Base-by-base conservation (phyloP, 140 eudicot species). In the Oenanthe javanica region DNA sequence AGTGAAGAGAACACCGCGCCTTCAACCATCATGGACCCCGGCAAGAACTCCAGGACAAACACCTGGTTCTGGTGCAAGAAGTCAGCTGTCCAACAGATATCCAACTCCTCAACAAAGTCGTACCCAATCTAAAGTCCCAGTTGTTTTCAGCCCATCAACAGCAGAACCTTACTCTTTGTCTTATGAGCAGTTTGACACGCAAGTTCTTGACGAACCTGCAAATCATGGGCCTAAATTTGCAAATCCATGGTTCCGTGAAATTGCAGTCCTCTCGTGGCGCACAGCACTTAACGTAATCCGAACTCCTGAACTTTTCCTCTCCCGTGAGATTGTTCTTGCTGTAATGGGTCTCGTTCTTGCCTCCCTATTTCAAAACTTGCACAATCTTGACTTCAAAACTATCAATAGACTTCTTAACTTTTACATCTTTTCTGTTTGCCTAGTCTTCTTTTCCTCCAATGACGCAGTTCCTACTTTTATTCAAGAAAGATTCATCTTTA, bases 401-500 rank as follows among this genome's bases (percentile, higher is more conserved):
- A 90, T 92, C 73, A 92, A 90, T 77, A 89, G 89, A 14, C 92
- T 90, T 46, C 93, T 90, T 71, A 92, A 90, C 79, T 92, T 92
- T 82, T 92, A 90, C 87, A 90, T 92, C 51, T 92, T 92, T 15
- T 81, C 97, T 18, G 84, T 92, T 63, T 90, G 91, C 66, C 87
- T 92, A 0, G 89, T 92, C 31, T 92, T 92, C 93, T 92, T 92
- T 59, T 92, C 97, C 13, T 92, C 97, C 38, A 92, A 92, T 57
- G 97, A 92, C 23, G 96, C 96, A 0, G 97, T 92, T 52, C 97
- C 97, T 0, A 90, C 97, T 18, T 92, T 92, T 83, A 92, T 90
- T 82, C 93, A 92, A 83, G 97, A 92, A 79, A 61, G 97, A 48
- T 90, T 92, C 88, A 92, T 92, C 83, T 92, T 92, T 91, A 88